Evolutionary conservation across 495 filamentous ascomycete genomes (phyloP).

Genomic region (Sabuloglossum arenarium): DNA sequence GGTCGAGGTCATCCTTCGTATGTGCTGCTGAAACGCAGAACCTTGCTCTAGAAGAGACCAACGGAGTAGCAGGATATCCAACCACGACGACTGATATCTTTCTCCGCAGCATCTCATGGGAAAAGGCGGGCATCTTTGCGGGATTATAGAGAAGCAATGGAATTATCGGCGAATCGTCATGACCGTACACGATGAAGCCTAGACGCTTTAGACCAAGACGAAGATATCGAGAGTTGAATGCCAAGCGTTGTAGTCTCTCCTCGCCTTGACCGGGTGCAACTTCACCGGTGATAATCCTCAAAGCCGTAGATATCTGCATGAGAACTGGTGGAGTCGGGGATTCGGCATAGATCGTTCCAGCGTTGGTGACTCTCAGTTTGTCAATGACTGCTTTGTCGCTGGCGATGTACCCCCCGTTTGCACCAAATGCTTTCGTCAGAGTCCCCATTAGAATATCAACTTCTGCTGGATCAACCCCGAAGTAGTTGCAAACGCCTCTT

Average conservation of each 20-base stretch:
- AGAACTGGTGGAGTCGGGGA: conserved; percentile 70
- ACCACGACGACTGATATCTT: conserved; percentile 98
- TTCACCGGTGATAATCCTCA: conserved; percentile 77
- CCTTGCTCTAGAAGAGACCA: conserved; percentile 80
- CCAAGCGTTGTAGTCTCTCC: conserved; percentile 84
- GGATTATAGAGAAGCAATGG: conserved; percentile 88
- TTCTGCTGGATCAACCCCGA: conserved; percentile 66
- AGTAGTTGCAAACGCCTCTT: conserved; percentile 93
- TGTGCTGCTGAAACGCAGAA: conserved; percentile 94
- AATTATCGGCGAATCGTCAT: conserved; percentile 95
- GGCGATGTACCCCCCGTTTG: conserved; percentile 91
- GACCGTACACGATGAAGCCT: conserved; percentile 88
- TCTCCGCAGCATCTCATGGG: conserved; percentile 89
- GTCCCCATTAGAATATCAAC: conserved; percentile 97
- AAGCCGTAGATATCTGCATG: conserved; percentile 65
- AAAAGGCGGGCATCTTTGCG: conserved; percentile 93
- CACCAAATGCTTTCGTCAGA: conserved; percentile 93
- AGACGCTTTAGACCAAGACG: conserved; percentile 91
- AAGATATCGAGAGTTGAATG: conserved; percentile 96
- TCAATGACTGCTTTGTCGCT: conserved; percentile 82
- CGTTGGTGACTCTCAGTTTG: conserved; percentile 68
- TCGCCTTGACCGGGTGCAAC: conserved; percentile 78
- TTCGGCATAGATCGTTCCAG: conserved; percentile 74
- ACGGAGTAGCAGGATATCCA: conserved; percentile 91
- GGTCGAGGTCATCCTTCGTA: conserved; percentile 94